phyloP scores from a whole-genome alignment of 192 early-diverging fungal species.

The Phycomyces blakesleeanus region DNA sequence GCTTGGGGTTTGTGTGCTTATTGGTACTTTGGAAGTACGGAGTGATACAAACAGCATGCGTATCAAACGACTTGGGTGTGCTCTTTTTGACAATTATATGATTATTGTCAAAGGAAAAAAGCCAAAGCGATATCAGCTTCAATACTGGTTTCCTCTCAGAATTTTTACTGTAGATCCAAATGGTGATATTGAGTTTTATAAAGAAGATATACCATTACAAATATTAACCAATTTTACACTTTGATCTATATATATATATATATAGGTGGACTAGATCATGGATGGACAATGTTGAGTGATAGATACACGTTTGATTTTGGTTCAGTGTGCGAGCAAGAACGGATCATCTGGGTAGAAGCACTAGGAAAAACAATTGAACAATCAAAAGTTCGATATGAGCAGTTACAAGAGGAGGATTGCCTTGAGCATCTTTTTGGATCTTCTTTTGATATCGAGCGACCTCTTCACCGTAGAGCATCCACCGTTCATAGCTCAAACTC shows the following conservation, averaged over 20 bases:
- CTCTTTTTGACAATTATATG: constrained; percentile 58
- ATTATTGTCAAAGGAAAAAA: constrained; percentile 56
- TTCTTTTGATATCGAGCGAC: constrained; percentile 16
- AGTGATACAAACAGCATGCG: constrained; percentile 29
- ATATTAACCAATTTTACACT: constrained; percentile 9
- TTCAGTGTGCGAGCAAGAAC: constrained; percentile 49
- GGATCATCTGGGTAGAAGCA: constrained; percentile 48
- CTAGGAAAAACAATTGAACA: constrained; percentile 44
- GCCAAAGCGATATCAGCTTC: constrained; percentile 43
- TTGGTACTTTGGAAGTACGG: constrained; percentile 46
- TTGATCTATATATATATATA: background rate
- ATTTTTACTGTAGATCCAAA: constrained; percentile 44
- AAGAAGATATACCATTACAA: background rate
- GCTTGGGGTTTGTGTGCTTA: constrained; percentile 39
- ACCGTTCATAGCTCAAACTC: background rate
- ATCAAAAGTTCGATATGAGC: constrained; percentile 25
- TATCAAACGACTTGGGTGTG: constrained; percentile 54
- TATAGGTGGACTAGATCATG: background rate
- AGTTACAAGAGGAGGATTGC: constrained; percentile 4
- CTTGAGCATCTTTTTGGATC: constrained; percentile 33
- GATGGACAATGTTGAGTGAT: constrained; percentile 21
- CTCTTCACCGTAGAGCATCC: background rate
- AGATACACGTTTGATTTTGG: constrained; percentile 50
- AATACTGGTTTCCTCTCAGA: constrained; percentile 65
- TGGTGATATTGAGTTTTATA: constrained; percentile 10